Evolutionary conservation across 2,329 filamentous ascomycete species (phyloP).

Genomic region (Myriosclerotinia curreyana): DNA sequence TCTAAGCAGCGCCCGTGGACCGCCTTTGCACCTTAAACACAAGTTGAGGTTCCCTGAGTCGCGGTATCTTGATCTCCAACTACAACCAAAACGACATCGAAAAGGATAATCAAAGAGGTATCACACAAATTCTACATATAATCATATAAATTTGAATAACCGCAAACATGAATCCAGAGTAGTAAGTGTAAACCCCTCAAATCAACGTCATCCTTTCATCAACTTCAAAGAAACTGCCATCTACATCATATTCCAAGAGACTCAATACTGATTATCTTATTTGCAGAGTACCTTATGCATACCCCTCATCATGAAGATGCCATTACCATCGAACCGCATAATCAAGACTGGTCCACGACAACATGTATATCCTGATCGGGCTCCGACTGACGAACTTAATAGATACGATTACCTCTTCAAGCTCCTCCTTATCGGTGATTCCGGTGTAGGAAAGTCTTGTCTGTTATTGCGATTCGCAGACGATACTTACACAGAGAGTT

Average conservation of each 20-base stretch:
- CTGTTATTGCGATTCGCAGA: conserved; percentile 96
- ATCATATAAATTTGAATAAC: conserved; percentile 4
- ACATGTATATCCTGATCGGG: conserved; percentile 22
- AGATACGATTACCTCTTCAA: conserved; percentile 99
- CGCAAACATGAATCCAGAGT: conserved; percentile 84
- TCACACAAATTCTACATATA: background rate
- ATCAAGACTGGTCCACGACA: conserved; percentile 10
- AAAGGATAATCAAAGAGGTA: conserved; percentile 15
- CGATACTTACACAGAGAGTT: conserved; percentile 98
- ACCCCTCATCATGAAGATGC: conserved; percentile 1
- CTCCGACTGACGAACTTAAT: conserved; percentile 31
- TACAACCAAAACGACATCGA: conserved; percentile 14
- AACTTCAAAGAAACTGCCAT: conserved; percentile 23
- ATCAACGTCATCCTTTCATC: conserved; percentile 22
- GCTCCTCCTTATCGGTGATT: conserved; percentile 99
- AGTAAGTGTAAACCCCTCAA: conserved; percentile 54
- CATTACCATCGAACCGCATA: conserved; percentile 9
- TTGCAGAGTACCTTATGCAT: conserved; percentile 16
- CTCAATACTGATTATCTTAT: conserved; percentile 10
- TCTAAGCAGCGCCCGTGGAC: conserved; percentile 20
- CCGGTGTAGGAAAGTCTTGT: conserved; percentile 99
- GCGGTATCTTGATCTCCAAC: conserved; percentile 19
- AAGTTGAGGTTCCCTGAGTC: conserved; percentile 19
- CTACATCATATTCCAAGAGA: conserved; percentile 7
- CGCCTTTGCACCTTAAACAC: conserved; percentile 24